phyloP scores from a whole-genome alignment of 1,139 yeast species.

The Suhomyces chickasaworum region DNA sequence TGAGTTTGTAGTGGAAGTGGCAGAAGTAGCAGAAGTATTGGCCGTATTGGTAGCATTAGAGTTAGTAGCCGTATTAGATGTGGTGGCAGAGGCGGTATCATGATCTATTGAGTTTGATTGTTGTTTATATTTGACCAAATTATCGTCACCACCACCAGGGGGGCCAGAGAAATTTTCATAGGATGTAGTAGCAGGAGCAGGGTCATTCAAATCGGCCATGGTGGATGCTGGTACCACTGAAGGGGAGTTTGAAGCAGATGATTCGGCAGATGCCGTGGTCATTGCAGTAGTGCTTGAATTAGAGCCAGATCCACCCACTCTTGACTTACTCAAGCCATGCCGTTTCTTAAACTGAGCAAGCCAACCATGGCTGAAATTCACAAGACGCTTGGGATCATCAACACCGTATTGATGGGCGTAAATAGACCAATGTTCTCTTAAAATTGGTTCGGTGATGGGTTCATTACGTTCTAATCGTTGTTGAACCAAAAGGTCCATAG shows the following conservation, averaged over 20 bases:
- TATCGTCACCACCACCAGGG: neutral
- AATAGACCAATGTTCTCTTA: constrained; percentile 57
- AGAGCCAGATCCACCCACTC: constrained; percentile 28
- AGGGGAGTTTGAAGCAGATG: constrained; percentile 13
- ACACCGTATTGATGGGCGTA: constrained; percentile 60
- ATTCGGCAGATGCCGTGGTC: constrained; percentile 6
- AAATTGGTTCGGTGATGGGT: constrained; percentile 55
- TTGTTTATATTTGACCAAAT: constrained; percentile 1
- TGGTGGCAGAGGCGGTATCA: neutral
- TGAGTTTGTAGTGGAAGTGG: constrained; percentile 5
- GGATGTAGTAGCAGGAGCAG: constrained; percentile 14
- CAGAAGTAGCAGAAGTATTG: constrained; percentile 8
- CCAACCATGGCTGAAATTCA: constrained; percentile 64
- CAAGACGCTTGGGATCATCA: constrained; percentile 58
- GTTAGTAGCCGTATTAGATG: neutral
- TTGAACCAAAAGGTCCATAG: constrained; percentile 57
- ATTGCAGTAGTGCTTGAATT: neutral
- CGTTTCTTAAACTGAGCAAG: constrained; percentile 59
- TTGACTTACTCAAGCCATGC: constrained; percentile 50
- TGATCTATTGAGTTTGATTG: neutral
- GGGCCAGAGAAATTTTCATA: constrained; percentile 11
- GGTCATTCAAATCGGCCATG: constrained; percentile 3
- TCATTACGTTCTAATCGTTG: constrained; percentile 45
- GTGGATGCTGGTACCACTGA: constrained; percentile 12
- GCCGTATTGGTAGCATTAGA: constrained; percentile 7